Base-by-base conservation (phyloP, 768 basidiomycete genomes). In the Tephrocybe sp. region DNA sequence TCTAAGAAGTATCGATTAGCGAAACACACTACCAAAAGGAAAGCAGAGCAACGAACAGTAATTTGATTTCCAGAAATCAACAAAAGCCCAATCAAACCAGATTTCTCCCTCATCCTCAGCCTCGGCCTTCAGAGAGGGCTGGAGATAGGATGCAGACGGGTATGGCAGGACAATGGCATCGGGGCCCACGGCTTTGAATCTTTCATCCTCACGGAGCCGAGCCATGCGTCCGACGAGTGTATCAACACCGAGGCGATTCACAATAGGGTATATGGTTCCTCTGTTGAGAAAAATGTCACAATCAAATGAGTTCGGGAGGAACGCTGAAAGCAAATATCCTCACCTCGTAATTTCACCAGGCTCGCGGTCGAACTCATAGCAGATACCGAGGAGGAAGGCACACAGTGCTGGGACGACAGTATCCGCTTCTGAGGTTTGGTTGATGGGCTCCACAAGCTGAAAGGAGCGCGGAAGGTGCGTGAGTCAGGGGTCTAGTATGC, bases 1-100 rank as follows among this genome's bases (percentile, higher is more conserved):
- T 89, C 89, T 91, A 35, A 4, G 16, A 54, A 42, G 19, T 49
- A n/a, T 26, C 4, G 34, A 32, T 19, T 5, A 32, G n/a, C n/a
- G 44, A 39, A 39, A 44, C 12, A 43, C 35, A 47, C 30, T 25
- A 30, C 34, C 27, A 13, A 4, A 36, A 39, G 47, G 4, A 5
- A 35, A 9, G 19, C 51, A 38, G 34, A 44, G 21, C 67, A 27
- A 43, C 89, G 64, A 59, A 96, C 96, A 92, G 62, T 94, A 97
- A 62, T 96, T 95, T 38, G 92, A 94, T 72, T 98, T 98, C 89
- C 92, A 95, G 66, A 98, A 99, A 67, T 99, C 97, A 5, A 97
- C 84, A 68, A 98, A 98, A 0, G 87, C 81, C 92, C 95, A 98
- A 66, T 98, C 95, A 62, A 98, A 90, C 97, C 97, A 98, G 31